Base-by-base conservation (phyloP, 2,329 filamentous ascomycete species). In the Mycosphaerelloides madeirae region DNA sequence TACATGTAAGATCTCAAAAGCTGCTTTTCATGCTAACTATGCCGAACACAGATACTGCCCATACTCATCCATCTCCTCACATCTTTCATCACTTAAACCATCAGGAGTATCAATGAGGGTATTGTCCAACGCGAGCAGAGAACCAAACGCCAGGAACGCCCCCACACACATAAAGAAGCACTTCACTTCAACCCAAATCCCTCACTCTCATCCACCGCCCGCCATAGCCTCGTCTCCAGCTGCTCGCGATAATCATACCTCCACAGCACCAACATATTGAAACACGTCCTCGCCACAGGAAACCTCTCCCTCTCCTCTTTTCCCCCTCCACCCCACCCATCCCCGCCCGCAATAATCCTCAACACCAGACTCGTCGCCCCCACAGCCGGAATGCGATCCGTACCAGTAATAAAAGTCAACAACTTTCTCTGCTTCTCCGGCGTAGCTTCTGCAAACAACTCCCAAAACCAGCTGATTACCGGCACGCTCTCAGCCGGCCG, bases 281-380 rank as follows among this genome's bases (percentile, higher is more conserved):
- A 96, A 65, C 90, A 96, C 6, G 90, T 96, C 59, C 89, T 78
- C 14, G 90, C 90, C 15, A 87, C 85, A 1, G 90, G 90, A 62
- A 85, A 95, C 50, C 89, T 76, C 29, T 79, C 75, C 47, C 75
- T 74, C 58, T 94, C 86, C 32, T 85, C 79, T 0, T 48, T 43
- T 7, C 55, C 58, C 4, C 58, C 59, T 19, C 57, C 57, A 33
- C 60, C 56, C 56, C 57, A 59, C 5, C 62, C 62, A 48, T 62
- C 60, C 0, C 87, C 88, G 1, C 90, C 74, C 60, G 85, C 90
- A 12, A 79, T 77, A 41, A 95, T 72, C 53, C 84, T 82, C 51
- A 96, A 86, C 6, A 83, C 77, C 41, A 95, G 72, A 53, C 84
- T 88, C 6, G 87, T 83, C 3, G 88, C 82, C 1, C 90, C 90